Percentiles rank a stretch among this genome's conserved stretches.
Evolutionary conservation across 768 basidiomycete genomes (phyloP).

Genomic region (Macrolepiota dolichaula): DNA sequence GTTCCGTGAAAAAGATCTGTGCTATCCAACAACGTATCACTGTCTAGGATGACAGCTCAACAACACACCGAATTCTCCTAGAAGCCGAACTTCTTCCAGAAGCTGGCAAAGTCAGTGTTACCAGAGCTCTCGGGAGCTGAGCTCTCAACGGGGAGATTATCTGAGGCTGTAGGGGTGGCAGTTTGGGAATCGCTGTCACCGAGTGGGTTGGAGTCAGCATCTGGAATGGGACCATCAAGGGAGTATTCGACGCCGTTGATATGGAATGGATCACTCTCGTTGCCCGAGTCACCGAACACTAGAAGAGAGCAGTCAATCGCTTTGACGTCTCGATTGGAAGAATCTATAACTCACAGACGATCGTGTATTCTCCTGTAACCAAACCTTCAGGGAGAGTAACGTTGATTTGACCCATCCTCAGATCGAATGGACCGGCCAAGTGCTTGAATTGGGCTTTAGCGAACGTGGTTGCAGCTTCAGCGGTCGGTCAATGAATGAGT

Average conservation of each 20-base stretch:
- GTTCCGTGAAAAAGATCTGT: not conserved
- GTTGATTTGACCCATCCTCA: conserved; percentile 29
- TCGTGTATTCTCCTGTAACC: conserved; percentile 28
- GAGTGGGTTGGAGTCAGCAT: not conserved
- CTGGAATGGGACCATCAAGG: not conserved
- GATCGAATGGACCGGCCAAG: conserved; percentile 24
- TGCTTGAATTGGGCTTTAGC: not conserved
- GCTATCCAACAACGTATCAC: not conserved
- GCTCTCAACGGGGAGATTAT: not conserved
- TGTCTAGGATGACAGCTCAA: not conserved
- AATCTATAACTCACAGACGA: conserved; percentile 37
- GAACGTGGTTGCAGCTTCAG: not conserved
- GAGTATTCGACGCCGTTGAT: conserved; percentile 17
- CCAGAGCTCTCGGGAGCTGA: too few species aligned
- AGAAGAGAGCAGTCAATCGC: not conserved
- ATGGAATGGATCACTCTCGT: conserved; percentile 36
- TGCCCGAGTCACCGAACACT: conserved; percentile 52
- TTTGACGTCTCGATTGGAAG: not conserved
- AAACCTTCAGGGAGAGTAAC: conserved; percentile 35
- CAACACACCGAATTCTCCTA: too few species aligned
- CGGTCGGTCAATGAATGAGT: not conserved
- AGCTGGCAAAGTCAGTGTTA: too few species aligned
- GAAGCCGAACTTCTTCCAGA: too few species aligned
- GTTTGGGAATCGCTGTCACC: not conserved
- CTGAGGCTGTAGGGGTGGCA: not conserved